Conservation (phyloP, 2,329 filamentous ascomycete genomes). For the Leptographium wingfieldii region DNA sequence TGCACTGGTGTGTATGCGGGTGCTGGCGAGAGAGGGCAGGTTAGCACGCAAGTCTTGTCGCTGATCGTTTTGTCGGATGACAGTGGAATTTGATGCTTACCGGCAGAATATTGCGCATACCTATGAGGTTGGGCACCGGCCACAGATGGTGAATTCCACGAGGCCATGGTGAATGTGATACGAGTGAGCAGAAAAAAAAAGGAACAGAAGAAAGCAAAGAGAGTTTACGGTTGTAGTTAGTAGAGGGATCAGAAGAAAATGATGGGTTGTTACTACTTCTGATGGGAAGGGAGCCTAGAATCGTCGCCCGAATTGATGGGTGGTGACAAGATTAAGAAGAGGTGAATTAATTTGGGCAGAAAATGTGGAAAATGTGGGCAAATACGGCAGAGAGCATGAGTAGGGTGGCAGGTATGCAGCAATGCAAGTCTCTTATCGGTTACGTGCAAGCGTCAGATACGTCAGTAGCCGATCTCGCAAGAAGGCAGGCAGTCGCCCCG, state of each 20-base stretch:
- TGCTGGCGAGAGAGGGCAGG: constrained; percentile 14
- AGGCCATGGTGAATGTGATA: constrained; percentile 8
- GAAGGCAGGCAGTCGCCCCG: neutral
- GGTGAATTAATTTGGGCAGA: neutral
- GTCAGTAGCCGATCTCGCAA: neutral
- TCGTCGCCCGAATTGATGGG: neutral
- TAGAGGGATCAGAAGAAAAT: neutral
- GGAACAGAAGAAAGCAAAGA: neutral
- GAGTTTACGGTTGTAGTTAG: neutral
- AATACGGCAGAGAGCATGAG: neutral
- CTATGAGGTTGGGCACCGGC: constrained; percentile 17
- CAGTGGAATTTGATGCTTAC: constrained; percentile 3
- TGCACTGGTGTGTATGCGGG: constrained; percentile 31
- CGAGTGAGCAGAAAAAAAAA: neutral
- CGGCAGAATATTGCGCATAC: constrained; percentile 8
- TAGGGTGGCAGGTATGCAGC: neutral
- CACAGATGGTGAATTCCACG: constrained; percentile 7
- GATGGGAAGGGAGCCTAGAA: too few species aligned
- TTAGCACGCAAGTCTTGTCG: neutral
- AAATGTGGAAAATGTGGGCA: neutral
- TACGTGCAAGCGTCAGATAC: neutral
- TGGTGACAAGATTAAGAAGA: neutral
- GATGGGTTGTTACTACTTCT: neutral
- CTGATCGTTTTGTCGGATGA: neutral
- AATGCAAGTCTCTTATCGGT: neutral